These are phyloP conservation scores for Mucor circinelloides DNA, from an alignment of 371 early-diverging fungal genomes.

Conservation along the genomic window DNA sequence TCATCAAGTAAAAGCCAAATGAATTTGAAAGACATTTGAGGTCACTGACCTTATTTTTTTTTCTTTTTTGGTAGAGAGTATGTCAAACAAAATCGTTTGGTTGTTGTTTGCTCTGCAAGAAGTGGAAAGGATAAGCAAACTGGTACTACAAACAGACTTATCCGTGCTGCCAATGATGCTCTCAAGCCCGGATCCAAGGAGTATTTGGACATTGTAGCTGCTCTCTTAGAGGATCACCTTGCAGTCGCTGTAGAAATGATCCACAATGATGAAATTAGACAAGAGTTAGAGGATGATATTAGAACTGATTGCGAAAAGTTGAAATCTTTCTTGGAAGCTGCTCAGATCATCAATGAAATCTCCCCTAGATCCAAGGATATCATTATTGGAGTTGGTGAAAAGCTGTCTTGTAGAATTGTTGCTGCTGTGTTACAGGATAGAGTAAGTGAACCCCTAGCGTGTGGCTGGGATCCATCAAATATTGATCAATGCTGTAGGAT, in stretches of 20 bases:
- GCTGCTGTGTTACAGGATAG: constrained; percentile 79
- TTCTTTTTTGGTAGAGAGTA: constrained; percentile 36
- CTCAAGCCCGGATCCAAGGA: constrained; percentile 62
- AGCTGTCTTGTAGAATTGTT: constrained; percentile 88
- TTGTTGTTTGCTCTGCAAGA: constrained; percentile 83
- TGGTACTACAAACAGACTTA: constrained; percentile 76
- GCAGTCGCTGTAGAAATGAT: constrained; percentile 68
- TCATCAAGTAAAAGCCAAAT: constrained; percentile 51
- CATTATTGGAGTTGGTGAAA: constrained; percentile 95
- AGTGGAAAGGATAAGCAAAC: constrained; percentile 77
- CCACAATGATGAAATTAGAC: constrained; percentile 50
- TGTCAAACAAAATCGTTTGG: constrained; percentile 68
- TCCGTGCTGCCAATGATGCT: constrained; percentile 75
- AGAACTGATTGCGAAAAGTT: constrained; percentile 78
- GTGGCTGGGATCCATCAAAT: not conserved
- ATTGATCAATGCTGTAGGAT: constrained; percentile 47
- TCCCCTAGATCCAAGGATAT: constrained; percentile 95
- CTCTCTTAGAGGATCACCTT: constrained; percentile 83
- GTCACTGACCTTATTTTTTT: not conserved
- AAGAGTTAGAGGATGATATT: constrained; percentile 60
- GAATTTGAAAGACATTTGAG: not conserved
- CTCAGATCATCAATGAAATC: constrained; percentile 93
- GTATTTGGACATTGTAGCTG: constrained; percentile 75
- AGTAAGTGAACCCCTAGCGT: constrained; percentile 19
- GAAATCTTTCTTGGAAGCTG: constrained; percentile 88